These are phyloP conservation scores for Clonostachys rhizophaga DNA, from an alignment of 2,329 filamentous ascomycete species.

Conservation along the genomic window DNA sequence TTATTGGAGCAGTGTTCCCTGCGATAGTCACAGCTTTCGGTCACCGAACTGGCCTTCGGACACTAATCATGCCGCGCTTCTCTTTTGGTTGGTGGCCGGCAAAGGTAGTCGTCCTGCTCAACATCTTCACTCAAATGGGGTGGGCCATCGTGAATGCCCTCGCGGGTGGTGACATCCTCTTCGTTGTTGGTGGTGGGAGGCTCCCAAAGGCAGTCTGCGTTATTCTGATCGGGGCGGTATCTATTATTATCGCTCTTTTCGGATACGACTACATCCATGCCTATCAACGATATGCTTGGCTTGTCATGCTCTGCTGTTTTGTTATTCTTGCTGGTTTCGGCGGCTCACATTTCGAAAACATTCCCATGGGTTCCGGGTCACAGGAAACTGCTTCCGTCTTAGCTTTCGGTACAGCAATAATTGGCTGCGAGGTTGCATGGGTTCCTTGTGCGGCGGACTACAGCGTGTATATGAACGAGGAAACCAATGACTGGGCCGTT, in stretches of 20 bases:
- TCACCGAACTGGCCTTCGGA: conserved; percentile 64
- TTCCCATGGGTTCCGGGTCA: not conserved
- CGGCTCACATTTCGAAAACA: not conserved
- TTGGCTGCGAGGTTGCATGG: not conserved
- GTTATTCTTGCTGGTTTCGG: conserved; percentile 55
- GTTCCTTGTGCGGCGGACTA: not conserved
- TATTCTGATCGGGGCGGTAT: conserved; percentile 64
- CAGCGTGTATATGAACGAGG: not conserved
- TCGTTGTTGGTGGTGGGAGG: conserved; percentile 57
- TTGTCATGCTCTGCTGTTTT: conserved; percentile 68
- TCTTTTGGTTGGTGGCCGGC: conserved; percentile 68
- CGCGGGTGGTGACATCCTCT: conserved; percentile 68
- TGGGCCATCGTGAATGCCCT: conserved; percentile 74
- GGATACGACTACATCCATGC: conserved; percentile 71
- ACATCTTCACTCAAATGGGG: conserved; percentile 65
- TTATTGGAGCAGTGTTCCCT: not conserved
- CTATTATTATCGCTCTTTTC: conserved; percentile 65
- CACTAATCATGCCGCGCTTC: conserved; percentile 71
- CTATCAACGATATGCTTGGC: conserved; percentile 73
- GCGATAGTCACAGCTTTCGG: conserved; percentile 40
- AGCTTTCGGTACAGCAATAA: not conserved
- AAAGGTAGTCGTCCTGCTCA: conserved; percentile 60
- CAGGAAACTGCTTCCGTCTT: not conserved
- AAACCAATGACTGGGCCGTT: no score
- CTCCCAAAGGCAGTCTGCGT: conserved; percentile 71